Conservation (phyloP, 768 basidiomycete species). For the Suillus tomentosus region DNA sequence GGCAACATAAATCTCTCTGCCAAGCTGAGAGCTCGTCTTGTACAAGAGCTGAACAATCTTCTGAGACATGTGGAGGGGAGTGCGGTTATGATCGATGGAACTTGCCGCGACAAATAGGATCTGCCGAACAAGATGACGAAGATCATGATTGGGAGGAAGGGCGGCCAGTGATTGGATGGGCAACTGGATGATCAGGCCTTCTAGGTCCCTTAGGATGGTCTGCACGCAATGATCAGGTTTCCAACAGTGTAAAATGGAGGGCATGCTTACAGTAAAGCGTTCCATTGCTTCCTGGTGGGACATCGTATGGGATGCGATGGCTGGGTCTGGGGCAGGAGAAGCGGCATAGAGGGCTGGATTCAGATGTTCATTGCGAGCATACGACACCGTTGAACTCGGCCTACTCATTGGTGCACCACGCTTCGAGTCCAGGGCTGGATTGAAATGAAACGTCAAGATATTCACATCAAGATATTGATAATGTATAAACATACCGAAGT, state of each 20-base stretch:
- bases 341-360: slow-evolving; percentile 52
- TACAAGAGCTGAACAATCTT: slow-evolving; percentile 95
- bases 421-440: slow-evolving; percentile 55
- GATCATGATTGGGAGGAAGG: slow-evolving; percentile 82
- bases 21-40: slow-evolving; percentile 83
- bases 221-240: slow-evolving; percentile 9
- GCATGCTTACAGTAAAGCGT: slow-evolving; percentile 67
- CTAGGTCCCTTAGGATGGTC: slow-evolving; percentile 59
- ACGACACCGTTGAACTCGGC: slow-evolving; percentile 72
- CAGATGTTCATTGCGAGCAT: slow-evolving; percentile 49
- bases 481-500: slow-evolving; percentile 64
- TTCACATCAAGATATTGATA: slow-evolving; percentile 9
- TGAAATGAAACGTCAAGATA: slow-evolving; percentile 15
- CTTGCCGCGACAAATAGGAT: slow-evolving; percentile 82
- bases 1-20: slow-evolving; percentile 90
- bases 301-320: slow-evolving; percentile 43
- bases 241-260: slow-evolving; percentile 29
- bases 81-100: slow-evolving; percentile 78
- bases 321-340: slow-evolving; percentile 64
- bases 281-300: slow-evolving; percentile 87
- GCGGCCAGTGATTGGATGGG: slow-evolving; percentile 68
- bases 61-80: slow-evolving; percentile 91
- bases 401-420: slow-evolving; percentile 54
- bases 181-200: slow-evolving; percentile 77
- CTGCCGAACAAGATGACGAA: slow-evolving; percentile 82